Conservation (phyloP, 306 rosid species). For the Erythrophleum fordii region DNA sequence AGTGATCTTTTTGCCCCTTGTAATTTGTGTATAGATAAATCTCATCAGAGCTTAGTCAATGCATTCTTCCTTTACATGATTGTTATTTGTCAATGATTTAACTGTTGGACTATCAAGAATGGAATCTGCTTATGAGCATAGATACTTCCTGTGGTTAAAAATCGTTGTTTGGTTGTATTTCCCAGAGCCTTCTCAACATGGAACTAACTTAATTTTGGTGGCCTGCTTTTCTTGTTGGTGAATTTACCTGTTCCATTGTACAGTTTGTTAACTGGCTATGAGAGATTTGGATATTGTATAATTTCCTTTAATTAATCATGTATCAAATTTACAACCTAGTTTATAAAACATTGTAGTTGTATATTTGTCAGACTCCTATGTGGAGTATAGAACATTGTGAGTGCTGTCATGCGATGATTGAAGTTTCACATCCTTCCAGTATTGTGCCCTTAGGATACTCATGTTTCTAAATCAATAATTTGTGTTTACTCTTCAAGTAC, state of each 20-base stretch:
- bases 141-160: background rate
- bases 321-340: background rate
- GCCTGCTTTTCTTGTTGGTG: background rate
- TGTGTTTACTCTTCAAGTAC: background rate
- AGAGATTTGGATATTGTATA: background rate
- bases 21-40: no score
- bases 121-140: background rate
- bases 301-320: background rate
- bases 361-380: background rate
- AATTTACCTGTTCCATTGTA: background rate
- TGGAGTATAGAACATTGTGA: background rate
- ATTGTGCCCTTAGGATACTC: background rate
- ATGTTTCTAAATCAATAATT: background rate
- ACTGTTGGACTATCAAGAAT: no score
- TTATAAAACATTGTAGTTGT: background rate
- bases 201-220: background rate
- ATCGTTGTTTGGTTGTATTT: slow-evolving; percentile 9
- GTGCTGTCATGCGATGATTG: background rate
- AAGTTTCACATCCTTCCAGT: background rate
- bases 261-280: background rate
- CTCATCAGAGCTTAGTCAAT: no score
- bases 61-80: slow-evolving; percentile 1
- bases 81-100: background rate
- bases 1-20: no score
- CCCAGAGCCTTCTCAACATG: slow-evolving; percentile 8